phyloP scores from a whole-genome alignment of 352 stramenopile genomes.

The Pythium chondricola region DNA sequence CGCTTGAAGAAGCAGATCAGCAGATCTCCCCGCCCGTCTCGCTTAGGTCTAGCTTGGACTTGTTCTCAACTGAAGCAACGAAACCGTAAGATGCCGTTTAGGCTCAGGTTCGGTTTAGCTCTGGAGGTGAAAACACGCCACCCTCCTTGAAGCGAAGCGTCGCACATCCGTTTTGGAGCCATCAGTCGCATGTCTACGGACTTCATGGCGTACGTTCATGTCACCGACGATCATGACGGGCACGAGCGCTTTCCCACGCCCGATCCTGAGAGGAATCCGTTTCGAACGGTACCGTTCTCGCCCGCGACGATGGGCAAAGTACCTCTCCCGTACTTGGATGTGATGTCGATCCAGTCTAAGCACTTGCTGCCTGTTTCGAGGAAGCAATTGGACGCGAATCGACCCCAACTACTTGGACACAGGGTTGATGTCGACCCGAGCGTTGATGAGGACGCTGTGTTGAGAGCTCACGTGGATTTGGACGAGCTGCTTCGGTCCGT shows the following conservation, averaged over 20 bases:
- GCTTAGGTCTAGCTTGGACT: too few species aligned
- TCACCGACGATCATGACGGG: background rate
- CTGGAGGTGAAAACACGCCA: too few species aligned
- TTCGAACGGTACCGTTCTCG: conserved; percentile 11
- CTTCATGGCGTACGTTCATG: background rate
- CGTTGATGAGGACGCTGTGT: background rate
- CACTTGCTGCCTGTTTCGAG: conserved; percentile 32
- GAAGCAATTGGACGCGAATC: conserved; percentile 27
- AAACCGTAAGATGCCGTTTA: too few species aligned
- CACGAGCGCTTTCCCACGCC: background rate
- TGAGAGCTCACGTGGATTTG: too few species aligned
- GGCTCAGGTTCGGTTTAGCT: too few species aligned
- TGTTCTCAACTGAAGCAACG: too few species aligned
- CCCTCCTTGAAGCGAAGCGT: too few species aligned
- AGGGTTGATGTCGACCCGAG: background rate
- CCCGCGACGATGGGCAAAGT: conserved; percentile 13
- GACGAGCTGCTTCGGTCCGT: conserved; percentile 26
- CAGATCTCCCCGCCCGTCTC: too few species aligned
- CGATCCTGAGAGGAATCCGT: too few species aligned
- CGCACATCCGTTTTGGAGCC: too few species aligned
- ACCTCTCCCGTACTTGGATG: conserved; percentile 55
- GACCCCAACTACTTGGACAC: background rate
- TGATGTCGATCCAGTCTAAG: conserved; percentile 55
- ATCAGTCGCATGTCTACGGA: too few species aligned
- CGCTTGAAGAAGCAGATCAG: too few species aligned